Evolutionary conservation across 2,329 filamentous ascomycete genomes (phyloP).

Genomic region (Ophiosphaerella herpotricha): DNA sequence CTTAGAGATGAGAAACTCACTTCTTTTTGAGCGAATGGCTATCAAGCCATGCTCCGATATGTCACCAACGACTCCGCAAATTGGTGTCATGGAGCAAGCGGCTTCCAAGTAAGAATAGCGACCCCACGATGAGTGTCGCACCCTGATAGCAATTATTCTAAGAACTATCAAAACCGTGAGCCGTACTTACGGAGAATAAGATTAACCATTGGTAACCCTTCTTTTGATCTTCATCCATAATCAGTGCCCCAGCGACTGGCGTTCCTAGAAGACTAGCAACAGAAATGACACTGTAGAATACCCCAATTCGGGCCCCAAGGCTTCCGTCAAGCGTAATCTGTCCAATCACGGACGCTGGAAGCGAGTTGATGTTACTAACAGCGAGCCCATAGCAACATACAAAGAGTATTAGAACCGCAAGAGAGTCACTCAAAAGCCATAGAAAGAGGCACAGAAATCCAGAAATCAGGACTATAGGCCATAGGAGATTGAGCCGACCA

Average conservation of each 20-base stretch:
- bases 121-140: conserved; percentile 16
- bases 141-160: conserved; percentile 11
- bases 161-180: background rate
- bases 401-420: conserved; percentile 66
- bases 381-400: conserved; percentile 71
- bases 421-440: conserved; percentile 56
- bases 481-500: conserved; percentile 60
- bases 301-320: conserved; percentile 71
- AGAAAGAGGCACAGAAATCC: conserved; percentile 58
- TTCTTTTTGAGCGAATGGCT: too few species aligned
- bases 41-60: background rate
- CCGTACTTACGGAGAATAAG: conserved; percentile 26
- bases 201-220: conserved; percentile 33
- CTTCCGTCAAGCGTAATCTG: conserved; percentile 72
- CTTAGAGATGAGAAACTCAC: too few species aligned
- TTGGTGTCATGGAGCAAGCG: conserved; percentile 19
- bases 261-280: conserved; percentile 69
- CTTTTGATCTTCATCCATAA: conserved; percentile 18
- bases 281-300: conserved; percentile 64
- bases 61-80: conserved; percentile 17
- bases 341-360: conserved; percentile 67
- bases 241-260: conserved; percentile 64
- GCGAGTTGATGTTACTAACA: conserved; percentile 67
- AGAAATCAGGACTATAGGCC: conserved; percentile 51
- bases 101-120: conserved; percentile 26